Base-by-base conservation (phyloP, 75 land plant genomes). In the Adiantum capillusveneris region DNA sequence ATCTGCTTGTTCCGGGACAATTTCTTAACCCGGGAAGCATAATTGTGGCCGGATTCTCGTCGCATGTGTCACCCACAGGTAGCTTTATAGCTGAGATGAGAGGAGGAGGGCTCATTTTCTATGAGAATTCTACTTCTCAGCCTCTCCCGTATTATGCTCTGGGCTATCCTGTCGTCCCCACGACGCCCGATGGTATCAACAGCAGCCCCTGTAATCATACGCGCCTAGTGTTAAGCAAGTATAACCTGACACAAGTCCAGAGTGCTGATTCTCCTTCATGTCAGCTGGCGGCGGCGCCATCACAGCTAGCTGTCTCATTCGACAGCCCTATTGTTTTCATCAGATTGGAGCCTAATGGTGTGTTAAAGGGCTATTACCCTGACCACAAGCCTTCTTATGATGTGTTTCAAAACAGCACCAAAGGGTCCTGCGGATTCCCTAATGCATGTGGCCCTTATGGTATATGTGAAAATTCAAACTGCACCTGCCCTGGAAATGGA, bases 381-480 rank as follows among this genome's bases (percentile, higher is more conserved):
- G 50, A 46, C 17, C 50, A 46, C 50, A 46, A 46, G 17, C 50
- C 50, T 5, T 46, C 50, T 3, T 46, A 18, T 14, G 50, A 37
- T 16, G 55, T 75, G 45, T n/a, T 64, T 1, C 63, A 30, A 1
- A 17, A 46, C 50, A 3, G 5, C 17, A 65, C 73, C 29, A 45
- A 7, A 3, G 42, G 48, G n/a, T 20, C 27, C 29, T 72, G 75
- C 21, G 29, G 22, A 24, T 37, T 58, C 11, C 75, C 75, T 9
- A 66, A 48, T 17, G 64, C 56, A 3, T 72, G 75, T 42, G 75
- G 75, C 2, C 64, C 70, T 13, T 72, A 72, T 60, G 75, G 71
- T 11, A 54, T 66, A 26, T 72, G 75, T 42, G 16, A 1, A 0
- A 37, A 62, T 21, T 58, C 60, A 11, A 69, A 62, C 31, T 69